Percentiles rank a stretch among this genome's conserved stretches.
Conservation (phyloP, 2,329 filamentous ascomycete species). For the Fonsecaea multimorphosa region DNA sequence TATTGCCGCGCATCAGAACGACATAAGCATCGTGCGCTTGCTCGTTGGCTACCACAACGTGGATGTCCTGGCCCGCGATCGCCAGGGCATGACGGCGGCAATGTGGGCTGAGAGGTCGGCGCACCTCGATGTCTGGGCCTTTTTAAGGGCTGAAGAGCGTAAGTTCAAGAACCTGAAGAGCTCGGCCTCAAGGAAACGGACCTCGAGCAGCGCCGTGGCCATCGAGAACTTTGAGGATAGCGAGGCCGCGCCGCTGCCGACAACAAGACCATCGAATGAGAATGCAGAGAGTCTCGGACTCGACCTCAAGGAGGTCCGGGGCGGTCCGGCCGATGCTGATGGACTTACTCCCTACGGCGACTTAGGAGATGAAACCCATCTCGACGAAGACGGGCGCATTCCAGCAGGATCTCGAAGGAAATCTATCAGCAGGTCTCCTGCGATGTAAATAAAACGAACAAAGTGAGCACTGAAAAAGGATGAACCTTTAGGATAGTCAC, state of each 20-base stretch:
- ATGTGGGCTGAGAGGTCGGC: conserved; percentile 37
- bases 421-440: too few relatives aligned
- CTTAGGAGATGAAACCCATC: too few relatives aligned
- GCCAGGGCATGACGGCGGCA: conserved; percentile 27
- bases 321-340: background rate
- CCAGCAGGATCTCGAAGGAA: too few relatives aligned
- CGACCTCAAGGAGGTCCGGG: background rate
- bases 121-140: conserved; percentile 32
- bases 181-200: too few relatives aligned
- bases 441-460: too few relatives aligned
- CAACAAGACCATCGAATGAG: too few relatives aligned
- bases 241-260: too few relatives aligned
- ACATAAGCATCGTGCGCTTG: conserved; percentile 46
- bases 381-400: background rate
- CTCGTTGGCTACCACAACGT: conserved; percentile 45
- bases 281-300: background rate
- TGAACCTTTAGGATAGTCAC: too few relatives aligned
- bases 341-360: too few relatives aligned
- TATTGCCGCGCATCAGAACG: conserved; percentile 48
- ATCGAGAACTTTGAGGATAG: too few relatives aligned
- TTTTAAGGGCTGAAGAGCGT: conserved; percentile 30
- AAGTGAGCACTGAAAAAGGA: too few relatives aligned
- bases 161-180: conserved; percentile 15
- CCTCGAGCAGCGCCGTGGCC: too few relatives aligned
- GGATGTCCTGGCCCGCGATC: conserved; percentile 43